phyloP scores from a whole-genome alignment of 345 rosid species.

The Hibiscus syriacus region DNA sequence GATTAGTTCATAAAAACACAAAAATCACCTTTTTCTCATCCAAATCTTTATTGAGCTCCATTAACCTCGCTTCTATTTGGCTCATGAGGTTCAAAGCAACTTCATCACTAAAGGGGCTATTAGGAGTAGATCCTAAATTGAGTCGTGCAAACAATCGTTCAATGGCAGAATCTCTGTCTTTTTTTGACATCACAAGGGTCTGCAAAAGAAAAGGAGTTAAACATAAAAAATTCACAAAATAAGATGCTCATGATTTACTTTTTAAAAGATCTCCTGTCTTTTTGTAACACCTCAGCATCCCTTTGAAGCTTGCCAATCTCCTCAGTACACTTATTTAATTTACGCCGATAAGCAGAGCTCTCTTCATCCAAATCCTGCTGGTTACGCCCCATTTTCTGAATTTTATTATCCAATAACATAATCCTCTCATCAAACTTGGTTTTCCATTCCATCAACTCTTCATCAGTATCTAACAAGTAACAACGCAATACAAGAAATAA shows the following conservation, averaged over 20 bases:
- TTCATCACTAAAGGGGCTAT: conserved; percentile 53
- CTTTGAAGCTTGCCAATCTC: conserved; percentile 74
- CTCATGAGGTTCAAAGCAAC: conserved; percentile 53
- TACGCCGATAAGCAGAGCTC: conserved; percentile 37
- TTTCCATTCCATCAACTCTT: conserved; percentile 87
- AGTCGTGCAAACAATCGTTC: conserved; percentile 44
- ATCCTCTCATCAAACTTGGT: conserved; percentile 74
- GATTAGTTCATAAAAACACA: background rate
- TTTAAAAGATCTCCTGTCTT: conserved; percentile 3
- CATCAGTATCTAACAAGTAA: conserved; percentile 84
- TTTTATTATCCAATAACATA: conserved; percentile 56
- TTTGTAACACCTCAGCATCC: conserved; percentile 67
- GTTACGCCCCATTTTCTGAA: conserved; percentile 74
- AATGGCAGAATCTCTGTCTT: conserved; percentile 65
- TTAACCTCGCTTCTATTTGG: conserved; percentile 54
- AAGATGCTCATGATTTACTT: conserved; percentile 6
- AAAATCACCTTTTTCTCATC: conserved; percentile 71
- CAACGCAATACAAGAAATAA: conserved; percentile 6
- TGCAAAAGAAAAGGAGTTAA: conserved; percentile 22
- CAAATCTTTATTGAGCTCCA: conserved; percentile 65
- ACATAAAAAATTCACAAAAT: conserved; percentile 11
- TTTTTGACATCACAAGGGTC: conserved; percentile 53
- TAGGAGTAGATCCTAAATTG: conserved; percentile 65
- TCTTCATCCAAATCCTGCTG: conserved; percentile 48
- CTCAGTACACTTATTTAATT: conserved; percentile 43